Evolutionary conservation across 208 protist genomes (phyloP).

Genomic region (Acanthamoeba triangularis): DNA sequence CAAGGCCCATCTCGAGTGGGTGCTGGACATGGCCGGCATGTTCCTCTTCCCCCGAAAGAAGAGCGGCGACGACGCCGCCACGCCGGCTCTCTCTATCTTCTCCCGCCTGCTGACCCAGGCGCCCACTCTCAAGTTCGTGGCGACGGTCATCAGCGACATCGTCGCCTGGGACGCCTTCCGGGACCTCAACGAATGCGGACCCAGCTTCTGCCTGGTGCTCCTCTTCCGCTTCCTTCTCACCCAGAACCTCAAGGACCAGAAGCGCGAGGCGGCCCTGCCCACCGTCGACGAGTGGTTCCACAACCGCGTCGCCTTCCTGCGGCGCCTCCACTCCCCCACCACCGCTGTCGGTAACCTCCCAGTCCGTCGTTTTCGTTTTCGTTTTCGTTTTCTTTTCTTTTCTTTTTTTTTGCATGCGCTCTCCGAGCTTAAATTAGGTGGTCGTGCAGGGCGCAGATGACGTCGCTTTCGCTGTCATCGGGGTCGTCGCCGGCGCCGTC

Average conservation of each 20-base stretch:
- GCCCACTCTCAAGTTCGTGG: conserved; percentile 14
- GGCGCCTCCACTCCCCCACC: not conserved
- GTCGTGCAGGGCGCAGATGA: not conserved
- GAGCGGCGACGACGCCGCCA: not conserved
- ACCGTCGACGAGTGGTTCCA: conserved; percentile 20
- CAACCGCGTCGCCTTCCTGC: conserved; percentile 6
- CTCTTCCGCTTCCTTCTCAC: conserved; percentile 15
- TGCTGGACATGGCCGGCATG: conserved; percentile 37
- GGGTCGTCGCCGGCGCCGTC: not conserved
- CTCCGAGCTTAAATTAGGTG: not conserved
- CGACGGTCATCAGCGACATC: conserved; percentile 12
- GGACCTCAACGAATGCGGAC: conserved; percentile 32
- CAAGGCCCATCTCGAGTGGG: not conserved
- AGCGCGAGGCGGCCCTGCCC: conserved; percentile 13
- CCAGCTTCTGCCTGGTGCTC: conserved; percentile 5
- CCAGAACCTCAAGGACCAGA: conserved; percentile 8
- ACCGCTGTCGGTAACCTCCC: not conserved
- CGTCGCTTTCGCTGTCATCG: not conserved
- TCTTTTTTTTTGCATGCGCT: not conserved
- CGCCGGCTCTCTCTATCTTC: not conserved
- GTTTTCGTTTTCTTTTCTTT: not conserved
- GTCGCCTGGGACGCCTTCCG: not conserved
- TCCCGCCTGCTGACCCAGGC: not conserved
- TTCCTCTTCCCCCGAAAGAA: conserved; percentile 39
- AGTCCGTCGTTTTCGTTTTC: too few relatives aligned